These are phyloP conservation scores for Clarireedia sp. DNA, from an alignment of 2,329 filamentous ascomycete species.

Conservation along the genomic window DNA sequence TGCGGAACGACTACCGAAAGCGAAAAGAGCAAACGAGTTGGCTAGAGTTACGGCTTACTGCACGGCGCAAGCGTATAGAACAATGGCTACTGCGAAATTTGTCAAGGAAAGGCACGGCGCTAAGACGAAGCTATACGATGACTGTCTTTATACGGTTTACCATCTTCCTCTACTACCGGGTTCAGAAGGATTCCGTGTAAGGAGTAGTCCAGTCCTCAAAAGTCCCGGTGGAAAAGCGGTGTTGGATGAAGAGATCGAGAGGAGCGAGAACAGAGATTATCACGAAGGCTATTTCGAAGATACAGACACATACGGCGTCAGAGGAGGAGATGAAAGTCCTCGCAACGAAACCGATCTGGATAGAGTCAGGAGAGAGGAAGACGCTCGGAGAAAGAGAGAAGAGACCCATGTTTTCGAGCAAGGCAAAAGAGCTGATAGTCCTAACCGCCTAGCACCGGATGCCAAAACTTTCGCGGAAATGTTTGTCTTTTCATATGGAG, in stretches of 20 bases:
- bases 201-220: slow-evolving; percentile 86
- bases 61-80: slow-evolving; percentile 87
- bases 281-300: slow-evolving; percentile 87
- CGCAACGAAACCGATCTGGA: slow-evolving; percentile 33
- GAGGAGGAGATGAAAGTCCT: slow-evolving; percentile 37
- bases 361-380: slow-evolving; percentile 25
- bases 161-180: slow-evolving; percentile 83
- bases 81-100: slow-evolving; percentile 82
- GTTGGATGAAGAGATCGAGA: slow-evolving; percentile 89
- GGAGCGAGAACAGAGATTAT: slow-evolving; percentile 81
- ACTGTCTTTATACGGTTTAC: slow-evolving; percentile 94
- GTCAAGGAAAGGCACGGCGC: slow-evolving; percentile 80
- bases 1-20: slow-evolving; percentile 85
- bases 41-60: slow-evolving; percentile 92
- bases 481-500: slow-evolving; percentile 95
- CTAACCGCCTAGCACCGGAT: slow-evolving; percentile 57
- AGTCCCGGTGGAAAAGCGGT: slow-evolving; percentile 89
- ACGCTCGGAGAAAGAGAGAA: slow-evolving; percentile 30
- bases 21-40: slow-evolving; percentile 77
- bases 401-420: slow-evolving; percentile 29
- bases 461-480: slow-evolving; percentile 82
- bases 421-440: slow-evolving; percentile 39
- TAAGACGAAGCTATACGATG: slow-evolving; percentile 93
- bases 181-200: slow-evolving; percentile 75
- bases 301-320: slow-evolving; percentile 47